phyloP scores from a whole-genome alignment of 139 green algal genomes.

The Ettlia oleoabundans region DNA sequence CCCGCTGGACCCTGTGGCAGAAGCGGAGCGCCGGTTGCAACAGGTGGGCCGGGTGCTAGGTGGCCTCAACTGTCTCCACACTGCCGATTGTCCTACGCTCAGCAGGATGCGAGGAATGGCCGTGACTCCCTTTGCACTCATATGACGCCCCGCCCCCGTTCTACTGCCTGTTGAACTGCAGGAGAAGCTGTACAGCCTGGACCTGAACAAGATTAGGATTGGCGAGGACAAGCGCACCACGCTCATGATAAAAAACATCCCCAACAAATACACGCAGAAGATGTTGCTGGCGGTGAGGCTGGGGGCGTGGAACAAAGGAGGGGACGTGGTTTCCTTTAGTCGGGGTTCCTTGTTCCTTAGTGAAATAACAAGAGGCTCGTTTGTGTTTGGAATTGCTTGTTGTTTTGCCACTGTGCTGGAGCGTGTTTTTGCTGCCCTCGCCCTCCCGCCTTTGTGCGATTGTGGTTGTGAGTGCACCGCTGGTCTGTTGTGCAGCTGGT shows the following conservation, averaged over 20 bases:
- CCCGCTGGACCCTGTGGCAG: slow-evolving; percentile 71
- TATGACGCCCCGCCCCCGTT: neutral
- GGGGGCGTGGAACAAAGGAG: too few species aligned
- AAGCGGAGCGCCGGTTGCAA: slow-evolving; percentile 79
- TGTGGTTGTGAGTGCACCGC: too few species aligned
- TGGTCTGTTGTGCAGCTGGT: too few species aligned
- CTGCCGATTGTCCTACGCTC: neutral
- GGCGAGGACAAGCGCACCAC: slow-evolving; percentile 93
- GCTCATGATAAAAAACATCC: slow-evolving; percentile 99
- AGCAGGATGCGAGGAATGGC: too few species aligned
- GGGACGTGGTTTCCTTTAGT: too few species aligned
- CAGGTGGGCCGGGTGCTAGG: slow-evolving; percentile 40
- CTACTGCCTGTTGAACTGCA: slow-evolving; percentile 11
- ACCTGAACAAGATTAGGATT: slow-evolving; percentile 67
- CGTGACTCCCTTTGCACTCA: neutral
- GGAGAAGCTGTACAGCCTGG: slow-evolving; percentile 86
- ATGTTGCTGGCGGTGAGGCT: slow-evolving; percentile 94
- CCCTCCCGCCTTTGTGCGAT: too few species aligned
- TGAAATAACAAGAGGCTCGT: too few species aligned
- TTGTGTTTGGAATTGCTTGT: too few species aligned
- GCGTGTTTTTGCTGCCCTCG: too few species aligned
- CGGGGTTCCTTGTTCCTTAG: too few species aligned
- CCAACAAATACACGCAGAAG: slow-evolving; percentile 99
- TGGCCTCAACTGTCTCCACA: neutral
- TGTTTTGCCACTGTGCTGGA: too few species aligned